Base-by-base conservation (phyloP, 106 monocot genomes). In the Allium sativum region DNA sequence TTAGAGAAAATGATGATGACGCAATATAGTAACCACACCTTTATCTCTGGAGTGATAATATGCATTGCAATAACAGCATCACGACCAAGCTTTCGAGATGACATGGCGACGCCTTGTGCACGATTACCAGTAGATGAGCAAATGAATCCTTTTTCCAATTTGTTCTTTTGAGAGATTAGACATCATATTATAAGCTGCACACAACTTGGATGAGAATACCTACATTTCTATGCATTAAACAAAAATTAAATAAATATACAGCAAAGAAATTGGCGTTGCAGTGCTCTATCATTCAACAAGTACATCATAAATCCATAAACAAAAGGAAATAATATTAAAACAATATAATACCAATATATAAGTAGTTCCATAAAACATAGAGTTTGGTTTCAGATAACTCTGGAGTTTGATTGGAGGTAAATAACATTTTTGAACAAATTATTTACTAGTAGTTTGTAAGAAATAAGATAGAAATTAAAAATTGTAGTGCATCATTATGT, bases 121-220 rank as follows among this genome's bases (percentile, higher is more conserved):
- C 92, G 98, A 65, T 99, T 92, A 16, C 98, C 92, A 31, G 98
- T 92, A 22, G 91, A 99, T 7, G 98, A 99, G 68, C 98, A 99
- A 50, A 99, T 85, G 22, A 99, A 92, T 53, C 98, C 98, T 56
- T 51, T 82, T 6, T 85, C 83, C 58, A 98, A 72, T 1, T 67
- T 79, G 71, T 57, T 99, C 88, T 58, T 59, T 68, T 12, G 92
- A 63, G 61, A 99, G 84, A 59, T 92, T 92, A 20, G 77, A 82
- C 98, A 99, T 99, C 98, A 99, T 99, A 55, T 99, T 99, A 66
- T 99, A 99, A 12, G 98, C 98, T 52, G 92, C 98, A 16, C 98
- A 65, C 69, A 99, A 62, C 70, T 99, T 99, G 64, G 92, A 99
- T 11, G 98, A 99, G 76, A 99, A 99, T 1, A 92, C 98, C 98